A percentile compares a stretch with the other conserved stretches of the same genome.
These are phyloP conservation scores for Pichia ethanolica DNA, from an alignment of 805 yeast species.

Conservation along the genomic window DNA sequence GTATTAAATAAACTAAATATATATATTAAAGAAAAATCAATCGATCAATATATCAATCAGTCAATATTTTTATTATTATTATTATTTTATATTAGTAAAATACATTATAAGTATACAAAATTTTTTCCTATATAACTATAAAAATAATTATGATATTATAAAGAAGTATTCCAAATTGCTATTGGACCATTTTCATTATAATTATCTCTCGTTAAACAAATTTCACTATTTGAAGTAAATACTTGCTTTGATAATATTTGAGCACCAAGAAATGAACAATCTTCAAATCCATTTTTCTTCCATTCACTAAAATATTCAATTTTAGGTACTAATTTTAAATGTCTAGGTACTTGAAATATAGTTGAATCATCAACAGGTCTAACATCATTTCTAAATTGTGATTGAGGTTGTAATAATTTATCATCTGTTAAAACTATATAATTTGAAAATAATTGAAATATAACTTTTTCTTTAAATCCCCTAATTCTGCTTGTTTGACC, in stretches of 20 bases:
- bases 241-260: slow-evolving; percentile 83
- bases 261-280: slow-evolving; percentile 75
- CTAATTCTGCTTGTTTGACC: slow-evolving; percentile 73
- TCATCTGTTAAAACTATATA: slow-evolving; percentile 19
- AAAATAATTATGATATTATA: slow-evolving; percentile 11
- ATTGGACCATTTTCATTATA: slow-evolving; percentile 78
- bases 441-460: slow-evolving; percentile 39
- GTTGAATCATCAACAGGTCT: slow-evolving; percentile 20
- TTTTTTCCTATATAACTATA: no score
- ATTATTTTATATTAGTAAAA: no score
- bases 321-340: slow-evolving; percentile 56
- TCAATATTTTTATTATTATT: no score
- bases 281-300: slow-evolving; percentile 76
- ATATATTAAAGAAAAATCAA: no score
- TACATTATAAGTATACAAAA: not conserved
- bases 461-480: slow-evolving; percentile 69
- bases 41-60: no score
- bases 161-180: slow-evolving; percentile 54
- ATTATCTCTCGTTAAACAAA: slow-evolving; percentile 59
- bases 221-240: slow-evolving; percentile 59
- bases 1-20: no score
- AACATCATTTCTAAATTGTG: slow-evolving; percentile 27
- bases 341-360: slow-evolving; percentile 68
- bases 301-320: slow-evolving; percentile 95
- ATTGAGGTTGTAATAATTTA: slow-evolving; percentile 13